These are phyloP conservation scores for Xylaria flabelliformis DNA, from an alignment of 495 filamentous ascomycete genomes.

Conservation along the genomic window DNA sequence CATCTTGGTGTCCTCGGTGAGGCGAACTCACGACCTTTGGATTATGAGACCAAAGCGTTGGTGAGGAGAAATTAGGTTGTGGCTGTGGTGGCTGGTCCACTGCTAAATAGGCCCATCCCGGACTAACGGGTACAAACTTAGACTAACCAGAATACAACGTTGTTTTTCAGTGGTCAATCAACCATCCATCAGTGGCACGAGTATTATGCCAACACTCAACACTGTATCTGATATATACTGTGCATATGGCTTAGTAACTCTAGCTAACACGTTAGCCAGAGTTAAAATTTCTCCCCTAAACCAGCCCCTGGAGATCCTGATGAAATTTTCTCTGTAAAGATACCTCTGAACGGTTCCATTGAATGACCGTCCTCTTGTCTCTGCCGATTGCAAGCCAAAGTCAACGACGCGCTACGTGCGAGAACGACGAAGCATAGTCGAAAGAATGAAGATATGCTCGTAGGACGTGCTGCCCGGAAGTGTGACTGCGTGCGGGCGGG, in stretches of 20 bases:
- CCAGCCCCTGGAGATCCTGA: slow-evolving; percentile 16
- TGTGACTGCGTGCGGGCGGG: slow-evolving; percentile 28
- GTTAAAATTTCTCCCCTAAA: not conserved
- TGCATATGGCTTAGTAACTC: not conserved
- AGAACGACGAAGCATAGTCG: slow-evolving; percentile 35
- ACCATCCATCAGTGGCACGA: too few species aligned
- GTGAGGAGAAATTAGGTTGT: too few species aligned
- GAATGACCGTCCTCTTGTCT: slow-evolving; percentile 15
- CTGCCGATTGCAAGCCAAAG: slow-evolving; percentile 40
- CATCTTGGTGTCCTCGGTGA: too few species aligned
- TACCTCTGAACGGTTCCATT: slow-evolving; percentile 13
- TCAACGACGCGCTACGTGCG: slow-evolving; percentile 36
- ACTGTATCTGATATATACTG: not conserved
- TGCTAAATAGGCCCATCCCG: too few species aligned
- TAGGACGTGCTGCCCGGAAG: slow-evolving; percentile 42
- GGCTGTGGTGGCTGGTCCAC: too few species aligned
- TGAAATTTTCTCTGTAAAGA: slow-evolving; percentile 33
- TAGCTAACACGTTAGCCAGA: not conserved
- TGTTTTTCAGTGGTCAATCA: too few species aligned
- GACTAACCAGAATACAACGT: too few species aligned
- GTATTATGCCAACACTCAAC: not conserved
- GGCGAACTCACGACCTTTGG: too few species aligned
- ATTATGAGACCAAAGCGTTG: too few species aligned
- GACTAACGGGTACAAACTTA: too few species aligned
- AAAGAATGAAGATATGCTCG: slow-evolving; percentile 46